Evolutionary conservation across 306 rosid species (phyloP), one percentile per base, ranked within the genome.

Genomic region (Ormosia emarginata): DNA sequence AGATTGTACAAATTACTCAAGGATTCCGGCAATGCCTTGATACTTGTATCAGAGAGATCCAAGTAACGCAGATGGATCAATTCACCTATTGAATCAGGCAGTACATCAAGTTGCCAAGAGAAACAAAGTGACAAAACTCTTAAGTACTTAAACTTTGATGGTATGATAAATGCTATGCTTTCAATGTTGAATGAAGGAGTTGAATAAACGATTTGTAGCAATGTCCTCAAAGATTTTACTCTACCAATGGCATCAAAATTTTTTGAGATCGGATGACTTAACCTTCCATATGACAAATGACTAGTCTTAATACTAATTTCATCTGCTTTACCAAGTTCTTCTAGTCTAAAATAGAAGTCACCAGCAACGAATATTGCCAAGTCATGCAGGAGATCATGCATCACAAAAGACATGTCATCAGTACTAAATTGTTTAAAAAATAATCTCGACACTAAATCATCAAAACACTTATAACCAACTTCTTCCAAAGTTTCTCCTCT

Each of bases 381-480:
- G 52, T 79, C 79, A 32, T 75, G 67, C 2, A 84, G 17, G 7
- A 84, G 77, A 33, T 84, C 84, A 50, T 84, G 84, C 79, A 79
- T 67, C 10, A 49, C 34, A 70, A 79, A 84, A 3, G 0, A 1
- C 0, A 32, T 2, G 0, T 10, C 3, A 6, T 1, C 1, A 3
- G 17, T 10, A 1, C 24, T 29, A 9, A 52, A 8, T 7, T 9
- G 32, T n/a, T 83, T 83, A 10, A 84, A 79, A 7, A 84, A 56
- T 5, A 77, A 72, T 13, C 87, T 44, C 0, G 83, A 84, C 9
- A 49, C 32, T 10, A 79, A 9, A 5, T 24, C 24, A 24, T 24
- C 24, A 24, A 24, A 24, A 24, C 24, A 24, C 24, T 24, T 1
- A 24, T 24, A 24, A 24, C 24, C 24, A 24, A 24, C 24, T 24